These are phyloP conservation scores for Ceratobasidium sp. DNA, from an alignment of 1,284 basidiomycete genomes.

Conservation along the genomic window DNA sequence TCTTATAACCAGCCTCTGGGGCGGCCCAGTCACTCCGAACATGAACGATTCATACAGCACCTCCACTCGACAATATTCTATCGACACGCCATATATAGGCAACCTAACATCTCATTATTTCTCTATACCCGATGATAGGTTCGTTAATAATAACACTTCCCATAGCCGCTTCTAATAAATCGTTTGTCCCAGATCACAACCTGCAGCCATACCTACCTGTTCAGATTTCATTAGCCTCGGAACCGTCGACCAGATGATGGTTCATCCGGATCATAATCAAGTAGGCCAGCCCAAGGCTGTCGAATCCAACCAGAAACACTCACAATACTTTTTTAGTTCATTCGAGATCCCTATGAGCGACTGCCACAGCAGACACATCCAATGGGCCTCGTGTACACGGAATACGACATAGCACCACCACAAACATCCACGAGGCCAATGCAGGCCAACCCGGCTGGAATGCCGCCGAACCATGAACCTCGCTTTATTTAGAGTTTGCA, in stretches of 20 bases:
- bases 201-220: neutral
- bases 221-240: neutral
- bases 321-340: neutral
- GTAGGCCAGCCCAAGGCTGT: neutral
- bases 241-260: neutral
- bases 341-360: neutral
- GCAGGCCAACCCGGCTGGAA: neutral
- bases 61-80: neutral
- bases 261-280: slow-evolving; percentile 5
- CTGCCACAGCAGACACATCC: neutral
- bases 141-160: neutral
- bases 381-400: neutral
- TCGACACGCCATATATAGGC: neutral
- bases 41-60: neutral
- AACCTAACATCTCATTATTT: no score
- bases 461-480: neutral
- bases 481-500: slow-evolving; percentile 7
- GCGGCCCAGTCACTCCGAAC: neutral
- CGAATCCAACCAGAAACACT: neutral
- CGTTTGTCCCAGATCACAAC: neutral
- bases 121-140: neutral
- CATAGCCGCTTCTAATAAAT: neutral
- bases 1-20: neutral
- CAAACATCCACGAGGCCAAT: neutral
- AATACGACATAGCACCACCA: neutral